Percentiles rank a stretch among this genome's conserved stretches.
Evolutionary conservation across 371 early-diverging fungal species (phyloP).

Genomic region (Mycotypha africana): DNA sequence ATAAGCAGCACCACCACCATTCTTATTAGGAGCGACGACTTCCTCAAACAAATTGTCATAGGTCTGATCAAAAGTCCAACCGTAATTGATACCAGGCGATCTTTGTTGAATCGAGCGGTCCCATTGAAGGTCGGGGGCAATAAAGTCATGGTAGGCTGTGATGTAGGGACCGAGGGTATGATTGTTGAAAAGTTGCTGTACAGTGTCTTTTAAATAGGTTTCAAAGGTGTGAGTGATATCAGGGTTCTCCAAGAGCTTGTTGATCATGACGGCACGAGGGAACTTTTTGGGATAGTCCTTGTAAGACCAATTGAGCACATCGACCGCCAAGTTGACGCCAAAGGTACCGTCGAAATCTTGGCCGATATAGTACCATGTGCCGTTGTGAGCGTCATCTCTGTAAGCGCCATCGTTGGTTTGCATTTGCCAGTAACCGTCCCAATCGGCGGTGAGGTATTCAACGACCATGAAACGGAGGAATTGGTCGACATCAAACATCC

Average conservation of each 20-base stretch:
- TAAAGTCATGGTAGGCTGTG: conserved; percentile 41
- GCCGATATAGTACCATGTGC: conserved; percentile 44
- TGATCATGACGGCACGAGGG: conserved; percentile 42
- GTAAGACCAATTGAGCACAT: conserved; percentile 31
- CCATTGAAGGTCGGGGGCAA: conserved; percentile 47
- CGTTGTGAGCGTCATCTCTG: conserved; percentile 37
- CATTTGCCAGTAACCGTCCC: conserved; percentile 54
- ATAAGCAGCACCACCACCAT: conserved; percentile 41
- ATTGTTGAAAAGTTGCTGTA: conserved; percentile 45
- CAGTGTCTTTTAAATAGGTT: conserved; percentile 41
- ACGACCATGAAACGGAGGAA: conserved; percentile 56
- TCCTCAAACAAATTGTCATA: conserved; percentile 31
- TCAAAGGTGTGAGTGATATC: conserved; percentile 32
- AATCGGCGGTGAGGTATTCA: conserved; percentile 48
- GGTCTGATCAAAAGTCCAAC: conserved; percentile 36
- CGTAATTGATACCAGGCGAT: conserved; percentile 47
- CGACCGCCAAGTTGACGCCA: conserved; percentile 39
- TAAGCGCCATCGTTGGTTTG: conserved; percentile 54
- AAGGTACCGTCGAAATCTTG: conserved; percentile 55
- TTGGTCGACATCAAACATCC: conserved; percentile 37
- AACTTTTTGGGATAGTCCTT: conserved; percentile 24
- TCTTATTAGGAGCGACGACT: conserved; percentile 19
- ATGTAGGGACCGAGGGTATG: conserved; percentile 39
- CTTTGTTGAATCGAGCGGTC: conserved; percentile 46
- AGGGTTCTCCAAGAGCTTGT: conserved; percentile 41